Evolutionary conservation across 345 rosid species (phyloP).

Genomic region (Pugionium dolabratum): DNA sequence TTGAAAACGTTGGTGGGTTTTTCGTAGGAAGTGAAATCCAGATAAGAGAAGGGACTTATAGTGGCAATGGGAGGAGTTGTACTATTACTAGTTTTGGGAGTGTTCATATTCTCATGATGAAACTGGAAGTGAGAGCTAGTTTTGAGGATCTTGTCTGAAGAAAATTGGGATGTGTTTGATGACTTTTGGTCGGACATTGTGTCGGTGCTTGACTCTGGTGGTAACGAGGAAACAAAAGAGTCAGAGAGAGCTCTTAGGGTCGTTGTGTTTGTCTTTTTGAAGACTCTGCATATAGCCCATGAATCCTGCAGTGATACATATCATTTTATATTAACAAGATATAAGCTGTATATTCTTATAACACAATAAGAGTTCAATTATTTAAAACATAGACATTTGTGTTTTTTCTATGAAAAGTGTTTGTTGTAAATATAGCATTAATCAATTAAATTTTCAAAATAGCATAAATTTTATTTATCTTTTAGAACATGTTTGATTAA

Average conservation of each 20-base stretch:
- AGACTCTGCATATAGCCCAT: slow-evolving; percentile 95
- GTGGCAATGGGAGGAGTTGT: slow-evolving; percentile 17
- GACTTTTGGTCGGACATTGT: slow-evolving; percentile 36
- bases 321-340: slow-evolving; percentile 15
- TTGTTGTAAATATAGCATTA: too few relatives aligned
- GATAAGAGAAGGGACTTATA: slow-evolving; percentile 39
- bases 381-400: neutral
- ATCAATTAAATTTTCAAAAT: too few relatives aligned
- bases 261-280: slow-evolving; percentile 77
- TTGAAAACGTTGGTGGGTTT: slow-evolving; percentile 38
- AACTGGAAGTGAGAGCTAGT: slow-evolving; percentile 41
- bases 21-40: slow-evolving; percentile 43
- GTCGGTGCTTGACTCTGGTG: slow-evolving; percentile 45
- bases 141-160: slow-evolving; percentile 42
- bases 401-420: too few relatives aligned
- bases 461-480: too few relatives aligned
- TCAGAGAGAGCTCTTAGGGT: slow-evolving; percentile 74
- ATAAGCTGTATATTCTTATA: neutral
- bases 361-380: neutral
- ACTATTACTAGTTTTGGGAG: slow-evolving; percentile 33
- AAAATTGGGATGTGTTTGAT: slow-evolving; percentile 36
- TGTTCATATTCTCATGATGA: slow-evolving; percentile 34
- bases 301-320: slow-evolving; percentile 57
- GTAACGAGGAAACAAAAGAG: slow-evolving; percentile 62
- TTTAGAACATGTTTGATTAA: neutral